A percentile compares a stretch with the other conserved stretches of the same genome.
Evolutionary conservation across 106 monocot species (phyloP).

Genomic region (Alisma plantagoaquatica): DNA sequence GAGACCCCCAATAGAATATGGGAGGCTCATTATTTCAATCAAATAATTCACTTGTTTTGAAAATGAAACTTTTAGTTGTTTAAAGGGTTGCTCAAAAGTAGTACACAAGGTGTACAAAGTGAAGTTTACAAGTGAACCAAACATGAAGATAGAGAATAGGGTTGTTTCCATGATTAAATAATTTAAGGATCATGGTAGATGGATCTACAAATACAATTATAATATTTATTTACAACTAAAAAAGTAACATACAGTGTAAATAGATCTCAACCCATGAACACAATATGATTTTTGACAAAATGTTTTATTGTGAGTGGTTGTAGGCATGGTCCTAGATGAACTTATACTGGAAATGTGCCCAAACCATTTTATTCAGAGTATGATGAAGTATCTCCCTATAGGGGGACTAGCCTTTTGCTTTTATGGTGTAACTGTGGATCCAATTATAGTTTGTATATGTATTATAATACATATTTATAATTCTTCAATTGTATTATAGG

Average conservation of each 20-base stretch:
- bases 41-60: background rate
- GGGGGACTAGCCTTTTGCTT: background rate
- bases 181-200: background rate
- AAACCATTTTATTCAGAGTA: background rate
- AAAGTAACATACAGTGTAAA: constrained; percentile 1
- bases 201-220: background rate
- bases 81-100: constrained; percentile 6
- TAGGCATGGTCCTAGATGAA: background rate
- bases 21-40: constrained; percentile 6
- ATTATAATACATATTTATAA: too few relatives aligned
- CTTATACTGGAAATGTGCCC: background rate
- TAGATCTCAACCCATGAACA: constrained; percentile 5
- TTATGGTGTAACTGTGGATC: too few relatives aligned
- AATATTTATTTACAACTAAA: constrained; percentile 5
- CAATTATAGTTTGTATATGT: too few relatives aligned
- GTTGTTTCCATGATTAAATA: background rate
- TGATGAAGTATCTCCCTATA: background rate
- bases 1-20: too few relatives aligned
- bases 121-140: constrained; percentile 6
- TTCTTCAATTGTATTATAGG: too few relatives aligned
- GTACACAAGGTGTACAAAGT: background rate
- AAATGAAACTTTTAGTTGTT: constrained; percentile 5
- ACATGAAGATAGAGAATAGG: background rate
- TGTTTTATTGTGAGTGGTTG: background rate
- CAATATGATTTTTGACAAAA: constrained; percentile 3